phyloP scores from a whole-genome alignment of 768 basidiomycete genomes.

The Rhizopogon vulgaris region DNA sequence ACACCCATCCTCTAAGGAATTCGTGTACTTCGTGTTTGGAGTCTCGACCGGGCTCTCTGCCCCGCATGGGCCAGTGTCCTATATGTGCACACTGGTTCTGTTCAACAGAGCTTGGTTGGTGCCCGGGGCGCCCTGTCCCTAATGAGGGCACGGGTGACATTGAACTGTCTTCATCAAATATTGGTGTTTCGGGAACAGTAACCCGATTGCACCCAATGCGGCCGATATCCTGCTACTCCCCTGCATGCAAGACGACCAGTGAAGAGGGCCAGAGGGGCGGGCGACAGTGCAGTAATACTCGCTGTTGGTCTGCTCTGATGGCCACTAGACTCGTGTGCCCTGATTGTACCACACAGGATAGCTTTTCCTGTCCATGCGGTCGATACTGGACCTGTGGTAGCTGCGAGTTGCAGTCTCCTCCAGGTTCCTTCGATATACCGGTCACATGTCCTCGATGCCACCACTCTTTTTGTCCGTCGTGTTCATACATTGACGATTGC shows the following conservation, averaged over 20 bases:
- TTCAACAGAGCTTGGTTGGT: background rate
- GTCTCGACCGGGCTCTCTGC: background rate
- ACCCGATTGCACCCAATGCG: background rate
- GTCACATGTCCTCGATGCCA: slow-evolving; percentile 3
- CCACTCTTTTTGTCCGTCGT: background rate
- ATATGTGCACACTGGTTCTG: background rate
- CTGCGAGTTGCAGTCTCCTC: background rate
- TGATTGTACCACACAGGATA: slow-evolving; percentile 1
- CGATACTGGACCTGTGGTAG: slow-evolving; percentile 3
- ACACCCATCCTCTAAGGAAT: background rate
- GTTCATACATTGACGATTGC: background rate
- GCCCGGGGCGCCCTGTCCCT: background rate
- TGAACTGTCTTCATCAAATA: background rate
- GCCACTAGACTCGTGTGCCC: background rate
- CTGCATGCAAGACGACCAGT: background rate
- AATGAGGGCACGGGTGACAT: background rate
- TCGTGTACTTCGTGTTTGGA: background rate
- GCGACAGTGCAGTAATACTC: background rate
- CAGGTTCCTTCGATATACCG: too few species aligned
- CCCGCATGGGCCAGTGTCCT: background rate
- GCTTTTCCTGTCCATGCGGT: background rate
- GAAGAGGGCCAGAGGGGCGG: background rate
- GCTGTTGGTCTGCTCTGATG: background rate
- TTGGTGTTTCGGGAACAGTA: too few species aligned
- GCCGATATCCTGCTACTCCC: background rate